These are phyloP conservation scores for Dothideomycetes sp. DNA, from an alignment of 2,329 filamentous ascomycete species.

Conservation along the genomic window DNA sequence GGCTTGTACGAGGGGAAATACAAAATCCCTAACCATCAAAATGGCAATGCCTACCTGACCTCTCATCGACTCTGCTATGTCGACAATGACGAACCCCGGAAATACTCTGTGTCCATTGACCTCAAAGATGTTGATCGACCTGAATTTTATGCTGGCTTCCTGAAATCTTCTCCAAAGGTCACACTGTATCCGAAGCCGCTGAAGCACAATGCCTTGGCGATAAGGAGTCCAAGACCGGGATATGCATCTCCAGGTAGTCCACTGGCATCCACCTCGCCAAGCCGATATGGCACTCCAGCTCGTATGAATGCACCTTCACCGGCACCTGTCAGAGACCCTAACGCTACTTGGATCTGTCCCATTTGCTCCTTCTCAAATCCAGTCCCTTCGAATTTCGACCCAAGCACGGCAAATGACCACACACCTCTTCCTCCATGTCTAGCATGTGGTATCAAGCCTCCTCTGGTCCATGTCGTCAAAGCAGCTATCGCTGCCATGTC, in stretches of 20 bases:
- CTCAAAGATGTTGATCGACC: constrained; percentile 83
- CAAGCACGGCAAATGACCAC: constrained; percentile 65
- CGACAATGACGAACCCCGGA: constrained; percentile 75
- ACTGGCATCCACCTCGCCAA: constrained; percentile 39
- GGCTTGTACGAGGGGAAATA: constrained; percentile 96
- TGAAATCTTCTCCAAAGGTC: constrained; percentile 91
- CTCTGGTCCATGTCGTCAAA: constrained; percentile 72
- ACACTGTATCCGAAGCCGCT: constrained; percentile 74
- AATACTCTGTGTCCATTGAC: constrained; percentile 74
- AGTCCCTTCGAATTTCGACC: constrained; percentile 88
- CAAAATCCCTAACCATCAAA: constrained; percentile 88
- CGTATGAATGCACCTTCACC: constrained; percentile 38
- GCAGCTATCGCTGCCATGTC: constrained; percentile 70
- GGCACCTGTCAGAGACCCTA: constrained; percentile 39
- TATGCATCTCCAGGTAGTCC: constrained; percentile 40
- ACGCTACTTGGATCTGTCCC: constrained; percentile 86
- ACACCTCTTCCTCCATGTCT: constrained; percentile 79
- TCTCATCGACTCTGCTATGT: constrained; percentile 95
- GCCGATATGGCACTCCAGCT: constrained; percentile 31
- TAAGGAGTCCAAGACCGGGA: constrained; percentile 42
- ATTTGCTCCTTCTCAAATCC: constrained; percentile 95
- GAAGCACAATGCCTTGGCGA: constrained; percentile 55
- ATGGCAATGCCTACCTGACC: constrained; percentile 92
- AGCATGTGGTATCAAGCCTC: constrained; percentile 88
- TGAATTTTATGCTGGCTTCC: constrained; percentile 86